Evolutionary conservation across 306 rosid genomes (phyloP).

Genomic region (Ceratonia siliqua): DNA sequence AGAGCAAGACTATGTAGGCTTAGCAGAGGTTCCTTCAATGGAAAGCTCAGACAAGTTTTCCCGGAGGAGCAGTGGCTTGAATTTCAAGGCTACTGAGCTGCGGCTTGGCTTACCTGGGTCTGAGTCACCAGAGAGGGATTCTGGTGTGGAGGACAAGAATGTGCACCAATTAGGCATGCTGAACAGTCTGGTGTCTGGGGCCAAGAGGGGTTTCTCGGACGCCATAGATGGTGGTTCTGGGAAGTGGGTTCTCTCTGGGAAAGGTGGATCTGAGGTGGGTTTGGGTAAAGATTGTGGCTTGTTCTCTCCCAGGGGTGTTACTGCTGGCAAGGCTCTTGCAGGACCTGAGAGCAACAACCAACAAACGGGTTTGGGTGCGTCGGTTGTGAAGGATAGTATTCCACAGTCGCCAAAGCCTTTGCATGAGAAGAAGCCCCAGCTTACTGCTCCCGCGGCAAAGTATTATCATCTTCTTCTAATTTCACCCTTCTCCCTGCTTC

Average conservation of each 20-base stretch:
- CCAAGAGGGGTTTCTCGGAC: conserved; percentile 87
- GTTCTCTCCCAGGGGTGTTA: conserved; percentile 60
- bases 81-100: conserved; percentile 89
- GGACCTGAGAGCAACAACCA: conserved; percentile 47
- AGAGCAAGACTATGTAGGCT: conserved; percentile 74
- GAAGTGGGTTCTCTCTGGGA: conserved; percentile 72
- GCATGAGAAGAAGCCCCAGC: conserved; percentile 73
- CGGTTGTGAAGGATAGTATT: conserved; percentile 56
- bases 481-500: not conserved
- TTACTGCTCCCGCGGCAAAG: conserved; percentile 75
- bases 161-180: conserved; percentile 35
- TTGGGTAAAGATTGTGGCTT: conserved; percentile 52
- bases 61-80: conserved; percentile 47
- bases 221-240: conserved; percentile 72
- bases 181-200: conserved; percentile 68
- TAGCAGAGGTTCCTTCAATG: conserved; percentile 61
- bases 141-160: conserved; percentile 34
- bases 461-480: conserved; percentile 32
- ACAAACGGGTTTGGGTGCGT: conserved; percentile 32
- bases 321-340: conserved; percentile 40
- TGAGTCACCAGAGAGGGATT: conserved; percentile 72
- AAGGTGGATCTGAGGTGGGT: conserved; percentile 67
- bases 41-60: conserved; percentile 54
- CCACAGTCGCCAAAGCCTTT: conserved; percentile 59
- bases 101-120: conserved; percentile 91